phyloP scores from a whole-genome alignment of 2,329 filamentous ascomycete genomes.

The Elsinoe necatrix region DNA sequence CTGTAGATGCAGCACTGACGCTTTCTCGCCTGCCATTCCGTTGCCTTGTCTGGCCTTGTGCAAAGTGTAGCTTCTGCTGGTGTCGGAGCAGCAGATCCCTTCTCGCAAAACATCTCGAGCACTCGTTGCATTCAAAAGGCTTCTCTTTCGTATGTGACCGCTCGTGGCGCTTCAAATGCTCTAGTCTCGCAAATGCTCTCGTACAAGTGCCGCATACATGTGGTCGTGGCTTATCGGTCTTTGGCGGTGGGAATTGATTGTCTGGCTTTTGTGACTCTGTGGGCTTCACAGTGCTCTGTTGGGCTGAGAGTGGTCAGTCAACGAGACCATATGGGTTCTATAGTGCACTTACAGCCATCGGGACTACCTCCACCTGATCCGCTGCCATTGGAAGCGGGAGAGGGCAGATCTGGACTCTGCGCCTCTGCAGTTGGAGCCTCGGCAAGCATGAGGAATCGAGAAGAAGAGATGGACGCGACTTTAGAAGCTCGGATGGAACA shows the following conservation, averaged over 20 bases:
- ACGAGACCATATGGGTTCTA: not conserved
- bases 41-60: conserved; percentile 75
- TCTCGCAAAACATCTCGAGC: conserved; percentile 86
- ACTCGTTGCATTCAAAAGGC: conserved; percentile 95
- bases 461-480: not conserved
- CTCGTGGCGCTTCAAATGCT: conserved; percentile 95
- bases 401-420: conserved; percentile 15
- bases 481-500: no score
- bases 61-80: conserved; percentile 97
- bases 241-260: conserved; percentile 65
- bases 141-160: conserved; percentile 98
- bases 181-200: conserved; percentile 85
- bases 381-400: conserved; percentile 9
- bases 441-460: conserved; percentile 3
- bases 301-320: not conserved
- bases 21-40: conserved; percentile 81
- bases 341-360: conserved; percentile 8
- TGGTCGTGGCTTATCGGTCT: conserved; percentile 93
- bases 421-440: conserved; percentile 9
- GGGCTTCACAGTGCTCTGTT: conserved; percentile 1
- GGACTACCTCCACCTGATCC: conserved; percentile 7
- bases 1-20: conserved; percentile 60
- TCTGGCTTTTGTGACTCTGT: conserved; percentile 3
- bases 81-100: conserved; percentile 86
- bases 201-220: conserved; percentile 88